Base-by-base conservation (phyloP, 495 filamentous ascomycete genomes). In the Lasiosphaeria miniovina region DNA sequence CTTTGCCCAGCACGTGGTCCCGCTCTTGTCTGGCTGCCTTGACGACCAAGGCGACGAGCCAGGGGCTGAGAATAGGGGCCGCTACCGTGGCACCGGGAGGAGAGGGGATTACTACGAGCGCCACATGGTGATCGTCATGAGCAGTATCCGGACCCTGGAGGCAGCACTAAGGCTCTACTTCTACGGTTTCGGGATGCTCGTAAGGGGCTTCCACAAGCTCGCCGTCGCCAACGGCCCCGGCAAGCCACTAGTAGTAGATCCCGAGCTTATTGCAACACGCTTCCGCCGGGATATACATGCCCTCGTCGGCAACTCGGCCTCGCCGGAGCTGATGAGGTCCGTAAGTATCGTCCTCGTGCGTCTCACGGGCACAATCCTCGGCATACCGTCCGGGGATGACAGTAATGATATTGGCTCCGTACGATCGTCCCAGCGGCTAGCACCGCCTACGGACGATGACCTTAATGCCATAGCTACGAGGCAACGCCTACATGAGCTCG, bases 251-350 rank as follows among this genome's bases (percentile, higher is more conserved):
- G 50, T 66, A 24, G 59, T 45, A 11, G 63, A 71, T 33, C 59
- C 54, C 12, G 75, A 81, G 4, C 60, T 60, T 5, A 69, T 78
- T 7, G 71, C 82, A 52, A 54, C 69, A 17, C 82, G 78, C 31
- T 84, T 90, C 58, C 75, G 77, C 17, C 75, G 82, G 41, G 81
- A 85, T 60, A 80, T 91, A 32, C 81, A 88, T 65, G 82, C 86
- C 17, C 80, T 91, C 32, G 80, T 90, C 36, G 79, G 80, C 15
- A 86, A 88, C 68, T 86, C 87, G 4, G 70, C 86, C 34, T 84
- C 84, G 4, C 78, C 79, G 64, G 70, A 70, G 34, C 66, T 90
- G 38, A 77, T 80, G 43, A 65, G 68, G 14, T 74, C 85, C 11
- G 68, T 91, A 4, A 73, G 75, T 3, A 68, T 67, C 24, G 82